phyloP scores from a whole-genome alignment of 257 asterid species.

The Nicotiana knightiana region DNA sequence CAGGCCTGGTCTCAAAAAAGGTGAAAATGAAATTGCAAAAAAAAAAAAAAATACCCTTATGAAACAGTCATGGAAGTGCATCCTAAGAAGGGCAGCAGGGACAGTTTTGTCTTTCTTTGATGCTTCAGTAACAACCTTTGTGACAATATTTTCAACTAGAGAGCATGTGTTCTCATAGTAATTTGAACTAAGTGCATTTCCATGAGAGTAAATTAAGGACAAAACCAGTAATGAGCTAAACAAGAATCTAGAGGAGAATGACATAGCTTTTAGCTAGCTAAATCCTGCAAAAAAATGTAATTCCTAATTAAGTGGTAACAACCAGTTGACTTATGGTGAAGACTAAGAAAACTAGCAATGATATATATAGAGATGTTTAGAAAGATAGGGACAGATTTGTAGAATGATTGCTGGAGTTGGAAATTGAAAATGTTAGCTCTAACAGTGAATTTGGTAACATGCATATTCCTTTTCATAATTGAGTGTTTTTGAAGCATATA shows the following conservation, averaged over 20 bases:
- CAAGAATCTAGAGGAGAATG: conserved; percentile 1
- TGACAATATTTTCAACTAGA: conserved; percentile 1
- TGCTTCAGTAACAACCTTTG: conserved; percentile 1
- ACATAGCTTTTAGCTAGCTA: background rate
- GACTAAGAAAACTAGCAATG: background rate
- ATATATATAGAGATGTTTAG: conserved; percentile 17
- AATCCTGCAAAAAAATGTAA: background rate
- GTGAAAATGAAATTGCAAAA: background rate
- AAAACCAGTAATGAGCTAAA: conserved; percentile 2
- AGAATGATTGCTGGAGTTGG: background rate
- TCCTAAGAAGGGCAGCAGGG: conserved; percentile 16
- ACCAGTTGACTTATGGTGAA: background rate
- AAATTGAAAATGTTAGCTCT: conserved; percentile 9
- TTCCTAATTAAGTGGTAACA: background rate
- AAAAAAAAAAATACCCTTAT: conserved; percentile 10
- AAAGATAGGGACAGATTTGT: background rate
- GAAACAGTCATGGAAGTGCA: conserved; percentile 24
- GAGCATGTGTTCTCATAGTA: conserved; percentile 26
- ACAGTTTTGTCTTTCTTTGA: conserved; percentile 11
- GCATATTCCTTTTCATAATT: conserved; percentile 4
- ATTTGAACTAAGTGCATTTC: conserved; percentile 30
- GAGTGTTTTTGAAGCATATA: conserved; percentile 26
- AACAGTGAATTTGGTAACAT: conserved; percentile 19
- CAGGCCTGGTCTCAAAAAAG: background rate
- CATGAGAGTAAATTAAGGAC: conserved; percentile 11